phyloP scores from a whole-genome alignment of 169 alveolate species.

The Eimeria necatrix region DNA sequence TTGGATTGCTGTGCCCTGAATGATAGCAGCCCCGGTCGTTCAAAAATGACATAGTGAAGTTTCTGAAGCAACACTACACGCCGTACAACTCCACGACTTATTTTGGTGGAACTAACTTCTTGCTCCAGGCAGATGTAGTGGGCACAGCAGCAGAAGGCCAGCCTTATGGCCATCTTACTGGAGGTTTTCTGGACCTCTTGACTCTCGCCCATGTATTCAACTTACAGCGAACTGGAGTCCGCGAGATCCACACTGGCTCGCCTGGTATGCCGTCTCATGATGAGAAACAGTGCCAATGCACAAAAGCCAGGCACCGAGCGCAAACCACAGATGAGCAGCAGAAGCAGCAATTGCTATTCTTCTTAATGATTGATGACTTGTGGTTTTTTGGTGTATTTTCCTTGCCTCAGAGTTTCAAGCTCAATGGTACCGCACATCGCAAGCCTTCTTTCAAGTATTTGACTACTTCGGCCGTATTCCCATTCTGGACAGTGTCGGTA shows the following conservation, averaged over 20 bases:
- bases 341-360: not conserved
- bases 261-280: conserved; percentile 3
- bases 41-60: conserved; percentile 6
- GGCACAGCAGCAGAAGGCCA: conserved; percentile 58
- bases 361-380: too few species aligned
- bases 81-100: conserved; percentile 45
- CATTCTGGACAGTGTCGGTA: conserved; percentile 55
- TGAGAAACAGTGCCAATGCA: not conserved
- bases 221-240: conserved; percentile 31
- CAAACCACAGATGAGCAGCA: too few species aligned
- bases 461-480: conserved; percentile 66
- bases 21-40: conserved; percentile 49
- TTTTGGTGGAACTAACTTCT: conserved; percentile 44
- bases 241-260: conserved; percentile 31
- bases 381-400: not conserved
- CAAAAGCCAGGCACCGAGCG: too few species aligned
- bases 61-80: conserved; percentile 15
- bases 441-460: conserved; percentile 26
- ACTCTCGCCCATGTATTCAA: conserved; percentile 60
- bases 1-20: not conserved
- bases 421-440: conserved; percentile 58
- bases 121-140: conserved; percentile 26
- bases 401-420: not conserved
- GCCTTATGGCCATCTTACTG: conserved; percentile 53
- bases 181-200: conserved; percentile 53